A percentile compares a stretch with the other conserved stretches of the same genome.
Evolutionary conservation across 495 filamentous ascomycete species (phyloP).

Genomic region (Rhypophila decipiens): DNA sequence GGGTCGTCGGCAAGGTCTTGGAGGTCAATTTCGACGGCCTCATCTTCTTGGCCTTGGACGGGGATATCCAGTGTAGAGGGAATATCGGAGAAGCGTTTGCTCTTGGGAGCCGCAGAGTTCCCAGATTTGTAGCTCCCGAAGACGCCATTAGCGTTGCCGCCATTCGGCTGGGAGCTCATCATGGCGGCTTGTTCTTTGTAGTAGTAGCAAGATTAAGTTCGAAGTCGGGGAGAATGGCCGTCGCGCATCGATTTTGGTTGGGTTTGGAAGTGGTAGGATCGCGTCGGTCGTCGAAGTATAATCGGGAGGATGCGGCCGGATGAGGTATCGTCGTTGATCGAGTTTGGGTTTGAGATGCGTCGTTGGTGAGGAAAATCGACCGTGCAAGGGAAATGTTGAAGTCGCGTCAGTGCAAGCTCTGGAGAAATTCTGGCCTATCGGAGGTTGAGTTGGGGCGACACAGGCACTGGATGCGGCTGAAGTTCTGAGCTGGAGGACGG

Average conservation of each 20-base stretch:
- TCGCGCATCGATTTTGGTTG: no score
- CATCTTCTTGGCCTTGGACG: conserved; percentile 70
- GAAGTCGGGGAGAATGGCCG: neutral
- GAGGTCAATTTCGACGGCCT: conserved; percentile 87
- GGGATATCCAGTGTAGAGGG: conserved; percentile 86
- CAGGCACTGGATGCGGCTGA: neutral
- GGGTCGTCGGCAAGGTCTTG: conserved; percentile 88
- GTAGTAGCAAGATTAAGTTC: neutral
- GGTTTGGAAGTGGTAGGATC: neutral
- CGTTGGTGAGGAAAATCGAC: no score
- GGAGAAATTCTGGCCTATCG: neutral
- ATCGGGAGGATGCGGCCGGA: neutral
- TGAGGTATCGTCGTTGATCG: no score
- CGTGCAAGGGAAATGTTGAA: neutral
- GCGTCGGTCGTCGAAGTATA: neutral
- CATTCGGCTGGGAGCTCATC: conserved; percentile 24
- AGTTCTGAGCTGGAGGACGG: neutral
- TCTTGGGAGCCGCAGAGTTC: conserved; percentile 22
- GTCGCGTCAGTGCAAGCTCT: neutral
- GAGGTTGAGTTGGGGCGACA: neutral
- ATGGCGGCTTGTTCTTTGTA: conserved; percentile 23
- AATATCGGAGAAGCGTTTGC: conserved; percentile 76
- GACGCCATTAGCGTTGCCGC: conserved; percentile 12
- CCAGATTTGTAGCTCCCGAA: conserved; percentile 17
- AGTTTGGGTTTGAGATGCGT: neutral